Evolutionary conservation across 805 yeast genomes (phyloP).

Genomic region (Kregervanrija fluxuum): DNA sequence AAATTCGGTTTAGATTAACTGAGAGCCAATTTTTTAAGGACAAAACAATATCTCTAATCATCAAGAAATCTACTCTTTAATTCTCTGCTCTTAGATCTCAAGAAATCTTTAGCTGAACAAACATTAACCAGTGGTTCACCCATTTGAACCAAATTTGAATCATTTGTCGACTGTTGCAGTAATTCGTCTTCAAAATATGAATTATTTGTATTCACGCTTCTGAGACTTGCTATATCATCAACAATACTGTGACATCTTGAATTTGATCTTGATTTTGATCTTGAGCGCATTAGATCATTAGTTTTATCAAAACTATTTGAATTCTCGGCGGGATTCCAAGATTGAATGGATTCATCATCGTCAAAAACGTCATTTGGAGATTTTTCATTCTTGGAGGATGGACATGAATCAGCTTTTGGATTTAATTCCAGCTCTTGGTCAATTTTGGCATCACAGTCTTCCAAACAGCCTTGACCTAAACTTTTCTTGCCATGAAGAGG

Average conservation of each 20-base stretch:
- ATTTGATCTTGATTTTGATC: not conserved
- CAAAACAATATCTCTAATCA: not conserved
- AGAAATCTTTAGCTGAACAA: slow-evolving; percentile 22
- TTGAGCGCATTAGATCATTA: not conserved
- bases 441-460: slow-evolving; percentile 9
- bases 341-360: slow-evolving; percentile 9
- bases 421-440: slow-evolving; percentile 6
- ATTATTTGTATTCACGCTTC: slow-evolving; percentile 10
- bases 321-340: slow-evolving; percentile 8
- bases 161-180: slow-evolving; percentile 1
- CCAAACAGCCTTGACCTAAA: slow-evolving; percentile 8
- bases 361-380: slow-evolving; percentile 1
- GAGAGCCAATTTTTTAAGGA: too few species aligned
- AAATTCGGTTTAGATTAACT: too few species aligned
- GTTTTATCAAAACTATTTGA: not conserved
- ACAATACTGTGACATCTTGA: slow-evolving; percentile 6
- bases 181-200: slow-evolving; percentile 20
- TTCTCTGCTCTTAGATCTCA: slow-evolving; percentile 17
- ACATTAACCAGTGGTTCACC: slow-evolving; percentile 15
- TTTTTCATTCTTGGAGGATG: slow-evolving; percentile 1
- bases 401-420: not conserved
- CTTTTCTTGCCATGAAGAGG: slow-evolving; percentile 4
- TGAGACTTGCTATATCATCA: slow-evolving; percentile 13
- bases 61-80: slow-evolving; percentile 9
- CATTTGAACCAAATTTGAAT: not conserved